phyloP scores from a whole-genome alignment of 495 filamentous ascomycete genomes.

The Xylaria curta region DNA sequence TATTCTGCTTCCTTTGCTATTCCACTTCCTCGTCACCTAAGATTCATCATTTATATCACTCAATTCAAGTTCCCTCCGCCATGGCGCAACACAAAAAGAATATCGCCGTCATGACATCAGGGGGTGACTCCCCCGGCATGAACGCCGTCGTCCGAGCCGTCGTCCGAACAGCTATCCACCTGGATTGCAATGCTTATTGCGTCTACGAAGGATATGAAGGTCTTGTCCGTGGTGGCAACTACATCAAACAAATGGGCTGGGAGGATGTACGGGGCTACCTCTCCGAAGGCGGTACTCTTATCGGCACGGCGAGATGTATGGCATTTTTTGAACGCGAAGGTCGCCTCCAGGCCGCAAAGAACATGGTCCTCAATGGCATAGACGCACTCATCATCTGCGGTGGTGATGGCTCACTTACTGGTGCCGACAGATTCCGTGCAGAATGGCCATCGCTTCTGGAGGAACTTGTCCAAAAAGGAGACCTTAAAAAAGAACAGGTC shows the following conservation, averaged over 20 bases:
- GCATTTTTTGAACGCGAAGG: slow-evolving; percentile 87
- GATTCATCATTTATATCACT: not conserved
- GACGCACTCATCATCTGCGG: slow-evolving; percentile 96
- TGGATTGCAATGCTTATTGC: slow-evolving; percentile 85
- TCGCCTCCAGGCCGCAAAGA: slow-evolving; percentile 84
- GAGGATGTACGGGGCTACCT: slow-evolving; percentile 94
- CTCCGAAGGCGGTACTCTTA: slow-evolving; percentile 93
- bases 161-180: slow-evolving; percentile 87
- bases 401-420: slow-evolving; percentile 96
- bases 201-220: slow-evolving; percentile 98
- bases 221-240: slow-evolving; percentile 83
- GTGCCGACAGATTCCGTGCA: slow-evolving; percentile 88
- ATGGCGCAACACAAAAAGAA: slow-evolving; percentile 67
- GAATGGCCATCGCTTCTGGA: slow-evolving; percentile 89
- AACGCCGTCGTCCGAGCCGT: slow-evolving; percentile 93
- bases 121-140: slow-evolving; percentile 98
- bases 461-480: slow-evolving; percentile 75
- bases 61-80: slow-evolving; percentile 22
- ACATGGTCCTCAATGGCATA: slow-evolving; percentile 90
- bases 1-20: not conserved
- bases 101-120: slow-evolving; percentile 95
- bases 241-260: slow-evolving; percentile 90
- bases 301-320: slow-evolving; percentile 92
- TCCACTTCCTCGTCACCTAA: not conserved
- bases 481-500: slow-evolving; percentile 72